Conservation (phyloP, 176 grass and related monocot genomes). For the Aegilops sharonensis region DNA sequence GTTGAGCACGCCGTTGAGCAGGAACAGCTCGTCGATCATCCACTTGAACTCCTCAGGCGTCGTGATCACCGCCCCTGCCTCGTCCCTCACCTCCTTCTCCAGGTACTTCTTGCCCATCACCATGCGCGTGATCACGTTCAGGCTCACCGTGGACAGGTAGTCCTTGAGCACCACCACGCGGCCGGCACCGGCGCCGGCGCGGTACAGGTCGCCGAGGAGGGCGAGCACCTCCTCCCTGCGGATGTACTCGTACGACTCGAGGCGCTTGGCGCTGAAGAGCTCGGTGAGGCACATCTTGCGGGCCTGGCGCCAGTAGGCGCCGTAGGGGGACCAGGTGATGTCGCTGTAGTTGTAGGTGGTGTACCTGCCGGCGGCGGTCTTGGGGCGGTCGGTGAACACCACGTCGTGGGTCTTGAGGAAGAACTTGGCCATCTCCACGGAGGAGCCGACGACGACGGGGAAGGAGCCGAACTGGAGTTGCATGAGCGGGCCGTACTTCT, state of each 20-base stretch:
- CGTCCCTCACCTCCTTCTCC: conserved; percentile 3
- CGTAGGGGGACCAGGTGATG: conserved; percentile 86
- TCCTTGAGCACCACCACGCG: conserved; percentile 69
- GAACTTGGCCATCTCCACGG: conserved; percentile 62
- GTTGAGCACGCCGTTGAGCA: conserved; percentile 92
- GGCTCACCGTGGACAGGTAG: conserved; percentile 59
- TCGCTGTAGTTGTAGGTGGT: conserved; percentile 75
- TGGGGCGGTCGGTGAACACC: conserved; percentile 65
- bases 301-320: conserved; percentile 67
- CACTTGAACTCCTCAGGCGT: conserved; percentile 85
- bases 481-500: conserved; percentile 54
- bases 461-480: conserved; percentile 59
- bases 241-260: conserved; percentile 80
- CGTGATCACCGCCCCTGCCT: conserved; percentile 23
- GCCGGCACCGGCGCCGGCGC: neutral
- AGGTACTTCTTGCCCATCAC: conserved; percentile 90
- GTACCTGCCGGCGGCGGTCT: conserved; percentile 64
- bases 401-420: conserved; percentile 76
- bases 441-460: conserved; percentile 68
- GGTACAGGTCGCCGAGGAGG: conserved; percentile 37
- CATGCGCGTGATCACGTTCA: conserved; percentile 87
- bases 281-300: conserved; percentile 85
- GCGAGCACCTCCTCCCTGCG: conserved; percentile 48
- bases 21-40: conserved; percentile 87
- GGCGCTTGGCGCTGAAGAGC: conserved; percentile 74